These are phyloP conservation scores for Knoxia roxburghii DNA, from an alignment of 257 asterid genomes.

Conservation along the genomic window DNA sequence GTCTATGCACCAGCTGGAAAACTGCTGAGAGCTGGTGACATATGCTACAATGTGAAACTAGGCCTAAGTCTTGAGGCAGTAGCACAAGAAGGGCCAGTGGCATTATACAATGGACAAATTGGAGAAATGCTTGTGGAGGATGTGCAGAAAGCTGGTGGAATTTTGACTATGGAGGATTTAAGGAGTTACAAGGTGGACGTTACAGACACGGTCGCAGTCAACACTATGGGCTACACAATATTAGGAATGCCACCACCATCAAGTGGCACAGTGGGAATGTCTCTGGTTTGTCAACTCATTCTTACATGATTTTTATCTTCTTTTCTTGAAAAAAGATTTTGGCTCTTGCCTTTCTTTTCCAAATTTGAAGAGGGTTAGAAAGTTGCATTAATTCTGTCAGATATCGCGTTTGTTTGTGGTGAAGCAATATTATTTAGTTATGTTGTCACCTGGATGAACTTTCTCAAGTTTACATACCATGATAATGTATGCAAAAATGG, in stretches of 20 bases:
- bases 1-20: slow-evolving; percentile 71
- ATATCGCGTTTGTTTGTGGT: not conserved
- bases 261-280: slow-evolving; percentile 74
- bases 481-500: not conserved
- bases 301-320: not conserved
- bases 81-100: slow-evolving; percentile 70
- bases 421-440: not conserved
- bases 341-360: not conserved
- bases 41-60: slow-evolving; percentile 71
- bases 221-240: slow-evolving; percentile 66
- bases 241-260: slow-evolving; percentile 97
- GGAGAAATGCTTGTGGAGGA: slow-evolving; percentile 63
- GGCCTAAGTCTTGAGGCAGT: slow-evolving; percentile 61
- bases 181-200: slow-evolving; percentile 53
- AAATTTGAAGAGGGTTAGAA: not conserved
- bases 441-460: not conserved
- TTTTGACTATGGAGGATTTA: slow-evolving; percentile 74
- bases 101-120: slow-evolving; percentile 63
- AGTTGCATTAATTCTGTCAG: not conserved
- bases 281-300: slow-evolving; percentile 77
- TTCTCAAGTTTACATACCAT: slow-evolving; percentile 2
- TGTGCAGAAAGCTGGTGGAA: slow-evolving; percentile 71
- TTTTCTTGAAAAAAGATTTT: not conserved
- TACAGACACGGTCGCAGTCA: slow-evolving; percentile 45
- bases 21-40: slow-evolving; percentile 59